phyloP scores from a whole-genome alignment of 2,329 filamentous ascomycete species.

The Aspergillus pseudoterreus region DNA sequence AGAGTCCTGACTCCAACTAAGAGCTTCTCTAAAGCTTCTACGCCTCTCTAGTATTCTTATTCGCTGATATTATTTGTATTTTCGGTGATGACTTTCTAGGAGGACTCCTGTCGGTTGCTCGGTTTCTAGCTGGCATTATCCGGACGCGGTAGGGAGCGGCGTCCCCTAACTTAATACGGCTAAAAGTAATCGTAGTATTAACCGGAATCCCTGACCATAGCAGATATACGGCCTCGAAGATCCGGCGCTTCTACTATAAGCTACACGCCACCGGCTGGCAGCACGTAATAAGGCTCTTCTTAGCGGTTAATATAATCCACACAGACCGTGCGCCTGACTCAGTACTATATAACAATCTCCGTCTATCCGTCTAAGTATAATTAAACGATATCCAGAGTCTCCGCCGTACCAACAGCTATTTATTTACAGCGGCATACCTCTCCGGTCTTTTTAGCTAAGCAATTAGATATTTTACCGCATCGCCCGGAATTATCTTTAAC shows the following conservation, averaged over 20 bases:
- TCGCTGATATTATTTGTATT: slow-evolving; percentile 20
- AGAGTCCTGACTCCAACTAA: not conserved
- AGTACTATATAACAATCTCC: not conserved
- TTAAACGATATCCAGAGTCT: slow-evolving; percentile 1
- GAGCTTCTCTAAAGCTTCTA: slow-evolving; percentile 1
- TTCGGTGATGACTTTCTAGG: slow-evolving; percentile 13
- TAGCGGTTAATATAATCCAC: not conserved
- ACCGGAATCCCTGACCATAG: not conserved
- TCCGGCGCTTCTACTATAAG: not conserved
- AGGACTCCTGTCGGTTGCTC: slow-evolving; percentile 3
- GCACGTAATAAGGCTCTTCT: not conserved
- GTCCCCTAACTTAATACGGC: not conserved
- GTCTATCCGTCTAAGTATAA: not conserved
- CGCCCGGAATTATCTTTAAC: slow-evolving; percentile 1
- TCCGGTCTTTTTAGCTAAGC: slow-evolving; percentile 7
- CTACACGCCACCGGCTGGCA: not conserved
- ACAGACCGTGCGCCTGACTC: not conserved
- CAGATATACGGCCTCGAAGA: not conserved
- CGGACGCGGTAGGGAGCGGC: slow-evolving; percentile 1
- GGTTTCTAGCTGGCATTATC: slow-evolving; percentile 8
- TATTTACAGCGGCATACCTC: slow-evolving; percentile 1
- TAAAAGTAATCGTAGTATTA: slow-evolving; percentile 1
- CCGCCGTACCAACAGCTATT: not conserved
- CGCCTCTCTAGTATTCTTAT: slow-evolving; percentile 18
- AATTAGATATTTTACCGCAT: not conserved